These are phyloP conservation scores for Vicia faba DNA, from an alignment of 306 rosid genomes.

Conservation along the genomic window DNA sequence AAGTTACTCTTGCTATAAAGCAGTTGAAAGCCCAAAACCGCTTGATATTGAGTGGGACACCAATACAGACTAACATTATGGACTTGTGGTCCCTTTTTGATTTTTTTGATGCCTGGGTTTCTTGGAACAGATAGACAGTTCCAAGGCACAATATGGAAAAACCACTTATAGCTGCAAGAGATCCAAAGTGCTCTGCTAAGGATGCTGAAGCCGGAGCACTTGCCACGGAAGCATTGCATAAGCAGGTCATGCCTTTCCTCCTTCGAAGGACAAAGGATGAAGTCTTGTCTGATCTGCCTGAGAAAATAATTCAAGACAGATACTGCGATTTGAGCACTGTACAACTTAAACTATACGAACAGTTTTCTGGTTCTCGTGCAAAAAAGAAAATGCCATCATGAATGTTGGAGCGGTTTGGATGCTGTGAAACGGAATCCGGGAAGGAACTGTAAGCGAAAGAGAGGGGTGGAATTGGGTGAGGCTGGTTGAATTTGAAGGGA, in stretches of 20 bases:
- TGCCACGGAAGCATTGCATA: constrained; percentile 98
- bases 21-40: constrained; percentile 95
- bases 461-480: too few species aligned
- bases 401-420: constrained; percentile 80
- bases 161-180: constrained; percentile 91
- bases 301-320: constrained; percentile 97
- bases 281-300: constrained; percentile 96
- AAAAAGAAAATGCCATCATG: constrained; percentile 91
- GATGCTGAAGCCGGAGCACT: too few species aligned
- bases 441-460: constrained; percentile 83
- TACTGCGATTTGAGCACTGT: too few species aligned
- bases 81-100: constrained; percentile 99
- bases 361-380: constrained; percentile 85
- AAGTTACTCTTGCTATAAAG: constrained; percentile 85
- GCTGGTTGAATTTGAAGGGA: too few species aligned
- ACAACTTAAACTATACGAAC: constrained; percentile 82
- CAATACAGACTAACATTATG: constrained; percentile 97
- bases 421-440: constrained; percentile 87
- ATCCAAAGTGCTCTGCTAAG: too few species aligned
- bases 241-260: constrained; percentile 99
- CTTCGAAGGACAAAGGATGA: constrained; percentile 97
- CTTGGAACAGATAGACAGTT: constrained; percentile 99
- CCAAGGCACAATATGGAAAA: constrained; percentile 92
- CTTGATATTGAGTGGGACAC: constrained; percentile 95
- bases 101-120: constrained; percentile 98